Evolutionary conservation across 2,329 filamentous ascomycete species (phyloP), one percentile per base, ranked within the genome.

Genomic region (Aureobasidium sp.): DNA sequence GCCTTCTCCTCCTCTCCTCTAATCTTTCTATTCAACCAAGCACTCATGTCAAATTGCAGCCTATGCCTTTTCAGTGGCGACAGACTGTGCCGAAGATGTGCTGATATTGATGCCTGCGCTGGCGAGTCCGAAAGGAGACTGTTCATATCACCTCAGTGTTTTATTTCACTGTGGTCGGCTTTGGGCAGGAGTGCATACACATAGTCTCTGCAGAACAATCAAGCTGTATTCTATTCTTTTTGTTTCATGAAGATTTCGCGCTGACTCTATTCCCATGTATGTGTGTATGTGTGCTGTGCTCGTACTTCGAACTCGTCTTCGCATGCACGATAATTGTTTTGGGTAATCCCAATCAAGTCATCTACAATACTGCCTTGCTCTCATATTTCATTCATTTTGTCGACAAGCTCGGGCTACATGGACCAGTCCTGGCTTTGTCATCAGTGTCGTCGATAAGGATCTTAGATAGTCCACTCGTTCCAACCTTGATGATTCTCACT

Each of bases 41-140:
- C 92, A 96, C 90, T 88, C 90, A 96, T 96, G 91, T 97, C 91
- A 96, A 96, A 96, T 96, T 97, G 86, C 92, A 94, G 93, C 88
- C 81, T 84, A 84, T 87, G 86, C 86, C 76, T 77, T 73, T 50
- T 68, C 77, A 86, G 75, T 96, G 90, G 88, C 90, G 91, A 85
- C 81, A 37, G 41, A 83, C 92, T 94, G 92, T 91, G 92, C 91
- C 91, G 90, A 96, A 91, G 96, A 91, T 54, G 91, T 96, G 91
- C 91, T 94, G 84, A 95, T 81, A 94, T 82, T 47, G 65, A 69
- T 47, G 39, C 60, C 62, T 66, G 61, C 55, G 62, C 68, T 64
- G 64, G 67, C 66, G 66, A 63, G 62, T 63, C 60, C 65, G 64
- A 60, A 53, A 63, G 63, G 68, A 67, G 67, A 66, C 68, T 61